These are phyloP conservation scores for Aquilaria yunnanensis DNA, from an alignment of 345 rosid genomes.

Conservation along the genomic window DNA sequence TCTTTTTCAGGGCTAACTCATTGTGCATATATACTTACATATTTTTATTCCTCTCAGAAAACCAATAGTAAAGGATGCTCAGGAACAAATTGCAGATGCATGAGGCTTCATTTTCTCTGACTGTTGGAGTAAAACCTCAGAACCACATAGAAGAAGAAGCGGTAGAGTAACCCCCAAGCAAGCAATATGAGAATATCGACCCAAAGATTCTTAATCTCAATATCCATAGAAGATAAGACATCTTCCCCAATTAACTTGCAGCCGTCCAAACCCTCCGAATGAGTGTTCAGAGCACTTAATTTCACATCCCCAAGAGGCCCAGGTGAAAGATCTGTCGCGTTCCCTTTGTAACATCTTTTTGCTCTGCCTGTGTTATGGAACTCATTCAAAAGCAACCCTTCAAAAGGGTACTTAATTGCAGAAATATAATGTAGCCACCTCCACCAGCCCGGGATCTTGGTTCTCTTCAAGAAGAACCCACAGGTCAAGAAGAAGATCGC, in stretches of 20 bases:
- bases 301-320: constrained; percentile 45
- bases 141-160: constrained; percentile 46
- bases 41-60: too few relatives aligned
- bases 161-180: constrained; percentile 56
- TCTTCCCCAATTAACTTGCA: constrained; percentile 49
- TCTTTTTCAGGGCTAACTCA: too few relatives aligned
- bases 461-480: constrained; percentile 47
- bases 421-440: constrained; percentile 63
- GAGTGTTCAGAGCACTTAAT: constrained; percentile 22
- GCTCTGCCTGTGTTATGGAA: constrained; percentile 21
- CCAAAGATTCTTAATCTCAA: constrained; percentile 36
- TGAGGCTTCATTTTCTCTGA: constrained; percentile 30
- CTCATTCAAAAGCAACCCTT: constrained; percentile 48
- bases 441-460: constrained; percentile 40
- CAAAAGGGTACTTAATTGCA: constrained; percentile 63
- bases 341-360: constrained; percentile 26
- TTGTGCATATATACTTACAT: too few relatives aligned
- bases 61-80: too few relatives aligned
- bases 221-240: constrained; percentile 37
- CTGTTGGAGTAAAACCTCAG: constrained; percentile 54
- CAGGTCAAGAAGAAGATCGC: constrained; percentile 64
- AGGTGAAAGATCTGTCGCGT: constrained; percentile 31
- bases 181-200: constrained; percentile 42
- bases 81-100: too few relatives aligned
- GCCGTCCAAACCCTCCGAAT: background rate